Evolutionary conservation across 768 basidiomycete species (phyloP), one percentile per base, ranked within the genome.

Genomic region (Termitomyces titanicus): DNA sequence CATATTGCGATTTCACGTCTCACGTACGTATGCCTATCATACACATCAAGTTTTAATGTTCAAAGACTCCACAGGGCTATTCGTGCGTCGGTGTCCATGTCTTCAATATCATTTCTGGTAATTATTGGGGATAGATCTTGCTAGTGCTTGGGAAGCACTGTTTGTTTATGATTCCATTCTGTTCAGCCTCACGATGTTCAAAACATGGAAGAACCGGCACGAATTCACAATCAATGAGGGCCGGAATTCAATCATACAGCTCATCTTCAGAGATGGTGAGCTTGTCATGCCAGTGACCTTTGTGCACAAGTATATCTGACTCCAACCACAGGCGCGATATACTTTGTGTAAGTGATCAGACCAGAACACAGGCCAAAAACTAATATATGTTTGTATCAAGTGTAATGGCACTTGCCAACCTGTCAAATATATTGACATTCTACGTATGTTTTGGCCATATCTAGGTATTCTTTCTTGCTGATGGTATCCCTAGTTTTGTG

Each of bases 261-360:
- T 81, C 15, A 64, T 83, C 11, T 64, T 75, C 20, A 70, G 79
- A 59, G 81, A 83, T 60, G 82, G 83, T 80, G 55, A 54, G 75
- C 40, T 34, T 34, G 17, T 5, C 15, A 24, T 38, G 2, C 8
- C 20, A 2, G 40, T 9, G 24, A 44, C 3, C 29, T 42, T 48
- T n/a, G 25, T 24, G 10, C 44, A 17, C 31, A 25, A 15, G 4
- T 47, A 5, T 47, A 5, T 47, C 54, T 25, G 43, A 40, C 9
- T 10, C 17, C 3, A 7, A 31, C 31, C 18, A 9, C 4, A 54
- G 82, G 81, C 52, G 76, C 79, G 1, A 63, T 83, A n/a, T 83
- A 82, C 60, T 83, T 80, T 58, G 78, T 72, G 82, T 83, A 56
- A 68, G 79, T 60, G 24, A 18, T 17, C 7, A 9, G 18, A 11